Percentiles rank a stretch among this genome's conserved stretches.
These are phyloP conservation scores for Closterium sp. DNA, from an alignment of 139 green algal species.

Conservation along the genomic window DNA sequence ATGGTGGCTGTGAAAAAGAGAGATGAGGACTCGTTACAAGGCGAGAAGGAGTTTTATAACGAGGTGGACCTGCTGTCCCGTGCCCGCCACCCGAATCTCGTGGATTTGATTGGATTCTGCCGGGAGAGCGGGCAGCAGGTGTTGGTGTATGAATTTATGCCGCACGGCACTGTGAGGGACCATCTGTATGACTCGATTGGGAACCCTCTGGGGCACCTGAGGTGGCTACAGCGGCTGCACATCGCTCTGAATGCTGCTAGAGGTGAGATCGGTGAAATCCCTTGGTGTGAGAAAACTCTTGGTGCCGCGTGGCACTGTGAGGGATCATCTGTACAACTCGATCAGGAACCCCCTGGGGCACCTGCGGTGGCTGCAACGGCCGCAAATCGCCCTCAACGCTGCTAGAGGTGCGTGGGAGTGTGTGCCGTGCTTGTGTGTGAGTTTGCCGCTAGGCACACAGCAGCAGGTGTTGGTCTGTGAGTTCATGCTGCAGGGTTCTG, in stretches of 20 bases:
- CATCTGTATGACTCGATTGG: constrained; percentile 26
- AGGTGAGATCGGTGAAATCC: not conserved
- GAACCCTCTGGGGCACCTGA: not conserved
- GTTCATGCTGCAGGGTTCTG: not conserved
- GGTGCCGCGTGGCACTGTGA: constrained; percentile 30
- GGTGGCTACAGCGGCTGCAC: constrained; percentile 12
- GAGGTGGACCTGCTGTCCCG: constrained; percentile 40
- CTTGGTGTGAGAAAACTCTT: constrained; percentile 23
- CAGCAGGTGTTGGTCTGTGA: too few relatives aligned
- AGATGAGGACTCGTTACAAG: constrained; percentile 18
- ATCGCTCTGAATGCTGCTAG: constrained; percentile 28
- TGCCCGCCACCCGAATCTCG: constrained; percentile 29
- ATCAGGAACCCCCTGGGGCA: not conserved
- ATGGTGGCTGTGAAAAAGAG: constrained; percentile 30
- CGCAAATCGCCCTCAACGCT: constrained; percentile 12
- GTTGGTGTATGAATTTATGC: constrained; percentile 41
- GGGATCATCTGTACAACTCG: constrained; percentile 18
- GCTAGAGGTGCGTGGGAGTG: constrained; percentile 8
- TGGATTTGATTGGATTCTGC: constrained; percentile 35
- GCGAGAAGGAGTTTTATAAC: constrained; percentile 47
- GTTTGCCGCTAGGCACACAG: too few relatives aligned
- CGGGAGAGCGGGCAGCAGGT: constrained; percentile 36
- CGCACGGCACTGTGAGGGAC: constrained; percentile 30
- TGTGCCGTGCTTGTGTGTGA: not conserved
- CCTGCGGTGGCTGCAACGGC: constrained; percentile 13